These are phyloP conservation scores for Tuber melanosporum DNA, from an alignment of 495 filamentous ascomycete species.

Conservation along the genomic window DNA sequence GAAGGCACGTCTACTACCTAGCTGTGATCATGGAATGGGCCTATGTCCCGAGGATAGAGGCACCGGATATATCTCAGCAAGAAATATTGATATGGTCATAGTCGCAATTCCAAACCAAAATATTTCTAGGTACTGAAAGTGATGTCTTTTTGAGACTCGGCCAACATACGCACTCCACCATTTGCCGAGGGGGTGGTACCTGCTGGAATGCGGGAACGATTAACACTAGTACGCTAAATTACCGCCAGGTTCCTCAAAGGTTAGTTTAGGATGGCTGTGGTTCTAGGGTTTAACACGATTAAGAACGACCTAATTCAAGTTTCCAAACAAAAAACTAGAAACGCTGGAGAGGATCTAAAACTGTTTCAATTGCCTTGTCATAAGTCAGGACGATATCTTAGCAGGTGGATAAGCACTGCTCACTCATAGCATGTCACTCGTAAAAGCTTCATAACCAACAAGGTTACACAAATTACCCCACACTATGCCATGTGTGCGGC, in stretches of 20 bases:
- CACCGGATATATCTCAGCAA: neutral
- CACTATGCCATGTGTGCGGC: neutral
- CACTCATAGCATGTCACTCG: neutral
- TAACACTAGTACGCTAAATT: neutral
- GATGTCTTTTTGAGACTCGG: neutral
- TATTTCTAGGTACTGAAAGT: neutral
- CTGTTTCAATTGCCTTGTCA: neutral
- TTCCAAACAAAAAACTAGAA: neutral
- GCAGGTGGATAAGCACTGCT: neutral
- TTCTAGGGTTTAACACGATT: neutral
- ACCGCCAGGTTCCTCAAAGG: neutral
- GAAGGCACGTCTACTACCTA: neutral
- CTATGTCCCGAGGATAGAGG: neutral
- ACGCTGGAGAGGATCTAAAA: neutral
- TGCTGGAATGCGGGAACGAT: neutral
- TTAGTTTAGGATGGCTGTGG: neutral
- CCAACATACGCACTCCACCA: neutral
- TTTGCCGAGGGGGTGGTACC: neutral
- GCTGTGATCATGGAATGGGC: neutral
- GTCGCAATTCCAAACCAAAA: neutral
- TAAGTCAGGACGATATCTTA: neutral
- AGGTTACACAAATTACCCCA: slow-evolving; percentile 4
- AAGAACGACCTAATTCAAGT: neutral
- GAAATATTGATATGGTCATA: neutral
- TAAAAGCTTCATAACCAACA: neutral